Base-by-base conservation (phyloP, 306 rosid species). In the Argentina anserina region DNA sequence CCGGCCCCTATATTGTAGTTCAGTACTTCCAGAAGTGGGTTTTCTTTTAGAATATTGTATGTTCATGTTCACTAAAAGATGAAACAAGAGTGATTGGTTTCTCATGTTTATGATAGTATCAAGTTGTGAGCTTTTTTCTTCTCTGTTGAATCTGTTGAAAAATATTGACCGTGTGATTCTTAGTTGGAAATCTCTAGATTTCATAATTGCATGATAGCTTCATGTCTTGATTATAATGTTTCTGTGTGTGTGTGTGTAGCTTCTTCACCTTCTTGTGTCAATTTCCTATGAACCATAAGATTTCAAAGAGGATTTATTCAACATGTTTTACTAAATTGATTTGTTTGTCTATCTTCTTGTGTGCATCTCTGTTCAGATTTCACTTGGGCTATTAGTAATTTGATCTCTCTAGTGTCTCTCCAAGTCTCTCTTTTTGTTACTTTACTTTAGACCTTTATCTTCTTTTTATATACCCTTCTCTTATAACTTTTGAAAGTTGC, bases 401-500 rank as follows among this genome's bases (percentile, higher is more conserved):
- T 26, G 47, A 31, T 42, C 25, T 64, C 13, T 36, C 34, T 36
- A 52, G 17, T 43, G 17, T 43, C 33, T 13, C 33, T 47, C 9
- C 34, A 17, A 62, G 11, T 52, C 3, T 60, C 31, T 7, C 64
- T 67, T 66, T 43, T 75, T 41, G n/a, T 40, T 65, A 3, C 37
- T 37, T 23, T 41, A 3, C 72, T 65, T 53, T 72, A 23, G n/a
- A 12, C 52, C 67, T 33, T 53, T 64, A 52, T 71, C 72, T 41
- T 25, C 50, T 65, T 53, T 72, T 23, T 26, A 37, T 14, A 59
- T 14, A 41, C 40, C 39, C 46, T 29, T 28, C 52, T 21, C 26
- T 71, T 36, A 14, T 50, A 9, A 68, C n/a, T 58, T 58, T 68
- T 31, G 42, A 12, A 40, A 33, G 34, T 63, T 46, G 69, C 41